Percentiles rank a stretch among this genome's conserved stretches.
Conservation (phyloP, 2,329 filamentous ascomycete genomes). For the Clarireedia paspali region DNA sequence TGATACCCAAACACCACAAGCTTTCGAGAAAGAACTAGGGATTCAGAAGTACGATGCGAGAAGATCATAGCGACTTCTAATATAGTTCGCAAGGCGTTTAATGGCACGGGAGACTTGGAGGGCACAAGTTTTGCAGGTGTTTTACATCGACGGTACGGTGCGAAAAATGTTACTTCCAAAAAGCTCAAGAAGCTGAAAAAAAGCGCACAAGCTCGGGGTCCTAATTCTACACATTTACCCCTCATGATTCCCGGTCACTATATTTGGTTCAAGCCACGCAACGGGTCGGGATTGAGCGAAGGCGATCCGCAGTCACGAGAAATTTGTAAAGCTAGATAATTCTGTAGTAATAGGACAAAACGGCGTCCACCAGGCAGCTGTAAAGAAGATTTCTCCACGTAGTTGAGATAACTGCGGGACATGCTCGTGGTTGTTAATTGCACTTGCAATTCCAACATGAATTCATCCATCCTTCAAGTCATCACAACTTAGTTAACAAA, state of each 20-base stretch:
- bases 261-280: conserved; percentile 3
- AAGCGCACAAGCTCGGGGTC: not conserved
- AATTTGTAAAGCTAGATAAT: not conserved
- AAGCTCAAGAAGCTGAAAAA: not conserved
- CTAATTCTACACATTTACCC: not conserved
- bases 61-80: not conserved
- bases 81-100: not conserved
- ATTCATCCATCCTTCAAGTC: no score
- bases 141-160: conserved; percentile 1
- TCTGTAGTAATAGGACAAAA: not conserved
- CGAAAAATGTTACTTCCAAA: not conserved
- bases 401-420: no score
- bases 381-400: not conserved
- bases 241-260: not conserved
- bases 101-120: not conserved
- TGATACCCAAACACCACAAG: conserved; percentile 1
- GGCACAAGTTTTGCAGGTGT: not conserved
- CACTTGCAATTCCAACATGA: no score
- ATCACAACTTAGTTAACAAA: no score
- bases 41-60: not conserved
- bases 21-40: not conserved
- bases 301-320: not conserved
- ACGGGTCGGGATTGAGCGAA: not conserved
- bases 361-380: not conserved
- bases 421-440: no score